Conservation (phyloP, 2,329 filamentous ascomycete genomes). For the Lachnellula willkommii region DNA sequence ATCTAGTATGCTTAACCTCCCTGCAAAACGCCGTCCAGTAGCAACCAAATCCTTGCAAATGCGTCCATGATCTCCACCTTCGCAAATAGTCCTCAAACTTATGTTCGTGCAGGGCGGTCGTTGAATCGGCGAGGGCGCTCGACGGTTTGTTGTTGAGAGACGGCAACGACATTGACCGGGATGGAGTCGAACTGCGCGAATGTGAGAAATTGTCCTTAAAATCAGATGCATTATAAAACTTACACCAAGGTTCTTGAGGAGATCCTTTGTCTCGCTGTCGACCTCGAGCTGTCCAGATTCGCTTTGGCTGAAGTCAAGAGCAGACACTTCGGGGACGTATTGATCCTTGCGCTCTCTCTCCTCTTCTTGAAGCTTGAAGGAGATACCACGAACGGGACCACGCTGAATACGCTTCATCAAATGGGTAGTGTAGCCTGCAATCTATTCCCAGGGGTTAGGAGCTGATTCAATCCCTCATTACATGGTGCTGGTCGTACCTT, state of each 20-base stretch:
- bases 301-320: conserved; percentile 95
- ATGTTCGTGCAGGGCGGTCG: conserved; percentile 51
- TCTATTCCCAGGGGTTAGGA: conserved; percentile 46
- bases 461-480: not conserved
- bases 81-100: conserved; percentile 30
- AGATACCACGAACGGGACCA: conserved; percentile 98
- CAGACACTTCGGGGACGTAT: conserved; percentile 98
- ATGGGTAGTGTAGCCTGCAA: conserved; percentile 97
- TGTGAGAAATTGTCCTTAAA: conserved; percentile 28
- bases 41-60: conserved; percentile 26
- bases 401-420: conserved; percentile 99
- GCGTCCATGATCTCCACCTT: conserved; percentile 19
- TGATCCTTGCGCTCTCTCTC: conserved; percentile 99
- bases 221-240: conserved; percentile 40
- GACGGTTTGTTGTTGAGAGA: conserved; percentile 79
- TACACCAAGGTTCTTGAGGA: conserved; percentile 98
- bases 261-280: conserved; percentile 96
- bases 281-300: conserved; percentile 93
- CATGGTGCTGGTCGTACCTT: conserved; percentile 59
- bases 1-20: conserved; percentile 46
- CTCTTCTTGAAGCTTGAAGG: conserved; percentile 99
- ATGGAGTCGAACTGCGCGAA: conserved; percentile 81
- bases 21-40: conserved; percentile 26
- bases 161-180: conserved; percentile 90
- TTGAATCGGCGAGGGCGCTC: conserved; percentile 79